Evolutionary conservation across 345 rosid species (phyloP).

Genomic region (Citrus australasica): DNA sequence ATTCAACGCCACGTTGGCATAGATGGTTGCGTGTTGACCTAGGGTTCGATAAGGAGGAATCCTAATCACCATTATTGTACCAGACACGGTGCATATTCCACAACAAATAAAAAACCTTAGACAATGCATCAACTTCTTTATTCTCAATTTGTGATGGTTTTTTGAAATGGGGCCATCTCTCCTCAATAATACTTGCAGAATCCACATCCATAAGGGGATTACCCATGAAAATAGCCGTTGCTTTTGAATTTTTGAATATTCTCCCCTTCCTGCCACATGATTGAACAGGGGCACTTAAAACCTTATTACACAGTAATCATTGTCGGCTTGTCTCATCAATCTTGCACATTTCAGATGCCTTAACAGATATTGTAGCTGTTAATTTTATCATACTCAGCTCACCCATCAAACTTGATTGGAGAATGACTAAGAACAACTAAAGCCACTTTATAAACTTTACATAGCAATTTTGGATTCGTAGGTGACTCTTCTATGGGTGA

Average conservation of each 20-base stretch:
- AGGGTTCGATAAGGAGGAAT: constrained; percentile 46
- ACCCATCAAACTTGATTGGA: background rate
- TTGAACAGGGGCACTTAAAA: background rate
- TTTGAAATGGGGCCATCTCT: constrained; percentile 4
- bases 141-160: constrained; percentile 20
- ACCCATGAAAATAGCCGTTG: constrained; percentile 19
- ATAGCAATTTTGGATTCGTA: background rate
- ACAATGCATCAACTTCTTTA: constrained; percentile 27
- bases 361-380: background rate
- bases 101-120: constrained; percentile 14
- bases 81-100: constrained; percentile 23
- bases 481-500: background rate
- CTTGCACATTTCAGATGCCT: background rate
- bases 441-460: background rate
- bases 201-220: constrained; percentile 16
- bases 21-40: constrained; percentile 37
- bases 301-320: background rate
- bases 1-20: constrained; percentile 13
- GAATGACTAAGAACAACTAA: background rate
- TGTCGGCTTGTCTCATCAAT: background rate
- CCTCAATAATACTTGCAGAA: constrained; percentile 30
- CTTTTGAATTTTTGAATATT: constrained; percentile 31
- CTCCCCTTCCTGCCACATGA: constrained; percentile 2
- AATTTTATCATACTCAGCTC: background rate
- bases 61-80: constrained; percentile 27